A percentile compares a stretch with the other conserved stretches of the same genome.
phyloP scores from a whole-genome alignment of 768 basidiomycete genomes.

The Boletus eberwhitei region DNA sequence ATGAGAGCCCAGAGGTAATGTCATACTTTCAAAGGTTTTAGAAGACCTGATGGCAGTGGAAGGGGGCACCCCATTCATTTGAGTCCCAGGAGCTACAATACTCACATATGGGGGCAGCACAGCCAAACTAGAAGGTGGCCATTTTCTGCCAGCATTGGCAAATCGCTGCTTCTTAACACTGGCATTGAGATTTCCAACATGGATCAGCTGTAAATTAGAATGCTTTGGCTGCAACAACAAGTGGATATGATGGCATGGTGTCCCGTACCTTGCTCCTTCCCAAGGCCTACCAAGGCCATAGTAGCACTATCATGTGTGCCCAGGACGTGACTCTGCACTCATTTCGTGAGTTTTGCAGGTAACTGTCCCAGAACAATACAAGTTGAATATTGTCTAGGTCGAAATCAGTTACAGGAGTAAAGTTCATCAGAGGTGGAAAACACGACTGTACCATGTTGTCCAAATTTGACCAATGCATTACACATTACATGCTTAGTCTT shows the following conservation, averaged over 20 bases:
- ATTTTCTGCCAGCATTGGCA: neutral
- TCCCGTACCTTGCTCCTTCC: slow-evolving; percentile 4
- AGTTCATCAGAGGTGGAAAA: neutral
- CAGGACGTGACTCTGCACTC: slow-evolving; percentile 1
- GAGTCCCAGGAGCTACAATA: neutral
- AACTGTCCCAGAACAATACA: slow-evolving; percentile 1
- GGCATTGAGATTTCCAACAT: neutral
- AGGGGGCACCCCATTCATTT: neutral
- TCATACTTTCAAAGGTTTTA: slow-evolving; percentile 14
- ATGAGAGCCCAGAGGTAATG: slow-evolving; percentile 16
- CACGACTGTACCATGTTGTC: slow-evolving; percentile 12
- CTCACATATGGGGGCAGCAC: slow-evolving; percentile 26
- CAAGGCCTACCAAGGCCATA: slow-evolving; percentile 15
- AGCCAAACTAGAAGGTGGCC: slow-evolving; percentile 2
- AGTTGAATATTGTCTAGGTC: slow-evolving; percentile 8
- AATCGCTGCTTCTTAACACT: neutral
- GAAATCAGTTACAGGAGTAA: neutral
- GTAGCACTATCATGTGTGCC: slow-evolving; percentile 18
- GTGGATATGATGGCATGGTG: neutral
- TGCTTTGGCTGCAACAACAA: no score
- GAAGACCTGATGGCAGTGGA: slow-evolving; percentile 4
- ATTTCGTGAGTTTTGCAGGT: slow-evolving; percentile 17
- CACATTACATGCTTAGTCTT: slow-evolving; percentile 16
- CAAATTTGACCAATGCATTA: slow-evolving; percentile 14
- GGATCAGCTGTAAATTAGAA: no score